A percentile compares a stretch with the other conserved stretches of the same genome.
Conservation (phyloP, 257 asterid genomes). For the Ilex asprella region DNA sequence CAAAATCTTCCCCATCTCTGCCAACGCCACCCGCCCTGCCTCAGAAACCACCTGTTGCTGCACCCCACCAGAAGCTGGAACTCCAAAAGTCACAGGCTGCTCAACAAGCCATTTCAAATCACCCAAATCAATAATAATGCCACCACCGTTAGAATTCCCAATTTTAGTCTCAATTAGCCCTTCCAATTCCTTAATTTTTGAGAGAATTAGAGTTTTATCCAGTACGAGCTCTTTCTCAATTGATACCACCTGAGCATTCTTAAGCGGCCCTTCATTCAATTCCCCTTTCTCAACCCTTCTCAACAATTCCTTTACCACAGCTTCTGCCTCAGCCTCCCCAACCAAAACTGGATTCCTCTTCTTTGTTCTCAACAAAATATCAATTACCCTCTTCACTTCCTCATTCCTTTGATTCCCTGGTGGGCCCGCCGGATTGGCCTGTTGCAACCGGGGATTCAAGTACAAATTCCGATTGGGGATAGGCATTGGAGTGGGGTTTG, state of each 20-base stretch:
- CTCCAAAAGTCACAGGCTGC: constrained; percentile 33
- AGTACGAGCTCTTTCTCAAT: constrained; percentile 43
- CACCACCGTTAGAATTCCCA: constrained; percentile 12
- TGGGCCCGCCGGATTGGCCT: constrained; percentile 22
- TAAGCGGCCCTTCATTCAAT: constrained; percentile 30
- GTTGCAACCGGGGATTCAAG: constrained; percentile 57
- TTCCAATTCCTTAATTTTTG: constrained; percentile 56
- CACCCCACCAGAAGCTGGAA: constrained; percentile 12
- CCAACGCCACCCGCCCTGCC: constrained; percentile 48
- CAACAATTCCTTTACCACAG: constrained; percentile 59
- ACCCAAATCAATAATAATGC: constrained; percentile 82
- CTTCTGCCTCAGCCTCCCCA: constrained; percentile 70
- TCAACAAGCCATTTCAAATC: constrained; percentile 95
- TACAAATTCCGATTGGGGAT: constrained; percentile 39
- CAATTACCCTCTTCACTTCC: constrained; percentile 57
- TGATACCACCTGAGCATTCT: constrained; percentile 42
- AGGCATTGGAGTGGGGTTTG: constrained; percentile 17
- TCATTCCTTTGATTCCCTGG: constrained; percentile 40
- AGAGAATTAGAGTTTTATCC: constrained; percentile 33
- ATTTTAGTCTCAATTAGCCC: constrained; percentile 42
- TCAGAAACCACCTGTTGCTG: constrained; percentile 54
- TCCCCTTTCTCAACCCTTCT: constrained; percentile 49
- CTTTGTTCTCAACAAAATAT: constrained; percentile 55
- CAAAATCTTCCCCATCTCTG: constrained; percentile 54
- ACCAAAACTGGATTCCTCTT: constrained; percentile 80